Conservation (phyloP, 495 filamentous ascomycete genomes). For the Thozetella sp. region DNA sequence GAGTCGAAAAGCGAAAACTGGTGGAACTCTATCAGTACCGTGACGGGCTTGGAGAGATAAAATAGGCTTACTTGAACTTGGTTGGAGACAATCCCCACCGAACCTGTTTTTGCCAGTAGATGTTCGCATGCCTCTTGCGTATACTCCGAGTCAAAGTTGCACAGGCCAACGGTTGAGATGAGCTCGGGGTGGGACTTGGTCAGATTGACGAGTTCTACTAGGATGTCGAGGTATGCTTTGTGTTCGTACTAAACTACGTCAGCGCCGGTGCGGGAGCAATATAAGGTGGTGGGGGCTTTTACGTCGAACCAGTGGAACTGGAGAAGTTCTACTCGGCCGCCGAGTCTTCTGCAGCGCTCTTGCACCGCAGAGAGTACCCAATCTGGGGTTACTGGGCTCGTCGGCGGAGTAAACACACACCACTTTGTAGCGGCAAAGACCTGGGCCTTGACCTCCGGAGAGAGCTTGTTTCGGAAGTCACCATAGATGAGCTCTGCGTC, state of each 20-base stretch:
- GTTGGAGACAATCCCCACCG: conserved; percentile 36
- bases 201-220: conserved; percentile 22
- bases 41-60: neutral
- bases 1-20: conserved; percentile 45
- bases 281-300: conserved; percentile 9
- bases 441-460: conserved; percentile 18
- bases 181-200: conserved; percentile 30
- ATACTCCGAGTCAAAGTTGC: conserved; percentile 44
- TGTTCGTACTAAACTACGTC: conserved; percentile 46
- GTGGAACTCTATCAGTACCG: neutral
- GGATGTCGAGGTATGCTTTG: conserved; percentile 36
- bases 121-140: conserved; percentile 32
- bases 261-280: neutral
- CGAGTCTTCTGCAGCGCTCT: conserved; percentile 34
- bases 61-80: conserved; percentile 37
- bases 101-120: conserved; percentile 19
- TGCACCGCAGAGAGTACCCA: conserved; percentile 32
- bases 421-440: conserved; percentile 44
- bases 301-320: conserved; percentile 52
- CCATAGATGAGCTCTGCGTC: conserved; percentile 31
- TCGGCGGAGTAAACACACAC: conserved; percentile 29
- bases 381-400: conserved; percentile 15
- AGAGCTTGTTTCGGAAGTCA: conserved; percentile 29
- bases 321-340: conserved; percentile 37
- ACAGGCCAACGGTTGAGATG: conserved; percentile 35